These are phyloP conservation scores for Stephanodiscus triporus DNA, from an alignment of 108 stramenopile genomes.

Conservation along the genomic window DNA sequence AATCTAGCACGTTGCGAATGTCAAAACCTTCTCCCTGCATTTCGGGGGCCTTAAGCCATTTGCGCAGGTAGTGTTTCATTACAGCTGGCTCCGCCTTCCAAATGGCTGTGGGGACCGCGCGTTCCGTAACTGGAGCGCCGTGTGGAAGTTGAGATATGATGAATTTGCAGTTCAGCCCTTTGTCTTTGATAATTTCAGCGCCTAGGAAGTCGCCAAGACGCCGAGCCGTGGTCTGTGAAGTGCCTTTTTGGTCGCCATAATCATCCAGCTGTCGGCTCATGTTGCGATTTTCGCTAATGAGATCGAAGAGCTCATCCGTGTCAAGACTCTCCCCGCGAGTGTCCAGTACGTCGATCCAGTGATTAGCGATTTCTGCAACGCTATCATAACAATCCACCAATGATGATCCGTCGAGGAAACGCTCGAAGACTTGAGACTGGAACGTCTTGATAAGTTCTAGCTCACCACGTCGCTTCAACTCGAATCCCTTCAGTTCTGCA, in stretches of 20 bases:
- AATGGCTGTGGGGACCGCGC: slow-evolving; percentile 96
- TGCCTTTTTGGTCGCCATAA: slow-evolving; percentile 96
- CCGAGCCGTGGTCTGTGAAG: slow-evolving; percentile 96
- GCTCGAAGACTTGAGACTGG: slow-evolving; percentile 97
- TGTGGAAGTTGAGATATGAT: slow-evolving; percentile 94
- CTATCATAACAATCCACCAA: slow-evolving; percentile 93
- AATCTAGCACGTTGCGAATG: slow-evolving; percentile 94
- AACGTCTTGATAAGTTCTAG: slow-evolving; percentile 99
- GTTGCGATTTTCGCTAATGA: slow-evolving; percentile 97
- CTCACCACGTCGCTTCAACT: slow-evolving; percentile 99
- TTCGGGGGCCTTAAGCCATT: slow-evolving; percentile 91
- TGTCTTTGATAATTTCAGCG: slow-evolving; percentile 97
- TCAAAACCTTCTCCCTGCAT: slow-evolving; percentile 89
- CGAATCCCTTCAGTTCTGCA: slow-evolving; percentile 99
- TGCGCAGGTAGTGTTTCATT: slow-evolving; percentile 89
- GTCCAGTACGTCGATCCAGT: slow-evolving; percentile 99
- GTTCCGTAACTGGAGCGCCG: slow-evolving; percentile 96
- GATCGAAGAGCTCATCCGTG: slow-evolving; percentile 94
- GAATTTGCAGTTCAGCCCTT: slow-evolving; percentile 97
- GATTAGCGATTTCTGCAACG: slow-evolving; percentile 96
- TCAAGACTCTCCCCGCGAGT: slow-evolving; percentile 91
- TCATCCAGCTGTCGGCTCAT: slow-evolving; percentile 98
- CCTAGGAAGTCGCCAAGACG: slow-evolving; percentile 98
- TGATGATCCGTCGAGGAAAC: slow-evolving; percentile 90
- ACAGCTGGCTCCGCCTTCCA: slow-evolving; percentile 92